phyloP scores from a whole-genome alignment of 495 filamentous ascomycete genomes.

The Hypoxylon trugodes region DNA sequence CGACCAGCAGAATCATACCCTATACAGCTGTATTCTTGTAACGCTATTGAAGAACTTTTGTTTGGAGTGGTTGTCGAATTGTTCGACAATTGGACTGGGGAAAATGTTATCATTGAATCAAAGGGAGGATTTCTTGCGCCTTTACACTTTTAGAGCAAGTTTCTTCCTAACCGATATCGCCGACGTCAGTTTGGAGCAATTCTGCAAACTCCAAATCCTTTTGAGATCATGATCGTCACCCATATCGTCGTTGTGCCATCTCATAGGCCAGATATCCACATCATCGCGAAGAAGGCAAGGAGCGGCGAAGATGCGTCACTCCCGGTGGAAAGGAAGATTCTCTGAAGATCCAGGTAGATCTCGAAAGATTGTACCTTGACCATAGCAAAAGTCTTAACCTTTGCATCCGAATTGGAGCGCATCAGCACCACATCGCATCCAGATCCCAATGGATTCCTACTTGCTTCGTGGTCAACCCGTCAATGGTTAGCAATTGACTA shows the following conservation, averaged over 20 bases:
- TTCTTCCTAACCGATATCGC: background rate
- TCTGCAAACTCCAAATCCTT: background rate
- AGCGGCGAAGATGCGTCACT: background rate
- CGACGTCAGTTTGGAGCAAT: background rate
- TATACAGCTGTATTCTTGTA: background rate
- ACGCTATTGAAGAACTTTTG: background rate
- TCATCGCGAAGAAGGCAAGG: background rate
- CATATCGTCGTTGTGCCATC: background rate
- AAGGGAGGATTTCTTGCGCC: background rate
- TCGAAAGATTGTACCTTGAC: background rate
- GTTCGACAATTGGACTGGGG: background rate
- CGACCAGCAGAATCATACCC: background rate
- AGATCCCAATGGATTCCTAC: conserved; percentile 1
- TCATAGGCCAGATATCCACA: background rate
- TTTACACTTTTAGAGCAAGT: background rate
- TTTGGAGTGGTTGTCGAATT: background rate
- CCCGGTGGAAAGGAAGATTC: conserved; percentile 9
- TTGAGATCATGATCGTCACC: conserved; percentile 15
- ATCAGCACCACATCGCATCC: background rate
- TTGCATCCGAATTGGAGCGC: background rate
- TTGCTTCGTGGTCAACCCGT: conserved; percentile 2
- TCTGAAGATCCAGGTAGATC: conserved; percentile 11
- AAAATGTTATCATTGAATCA: conserved; percentile 5
- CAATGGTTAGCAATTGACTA: conserved; percentile 4
- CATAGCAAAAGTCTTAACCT: background rate